Conservation (phyloP, 148 eudicot genomes). For the Spergularia marina region DNA sequence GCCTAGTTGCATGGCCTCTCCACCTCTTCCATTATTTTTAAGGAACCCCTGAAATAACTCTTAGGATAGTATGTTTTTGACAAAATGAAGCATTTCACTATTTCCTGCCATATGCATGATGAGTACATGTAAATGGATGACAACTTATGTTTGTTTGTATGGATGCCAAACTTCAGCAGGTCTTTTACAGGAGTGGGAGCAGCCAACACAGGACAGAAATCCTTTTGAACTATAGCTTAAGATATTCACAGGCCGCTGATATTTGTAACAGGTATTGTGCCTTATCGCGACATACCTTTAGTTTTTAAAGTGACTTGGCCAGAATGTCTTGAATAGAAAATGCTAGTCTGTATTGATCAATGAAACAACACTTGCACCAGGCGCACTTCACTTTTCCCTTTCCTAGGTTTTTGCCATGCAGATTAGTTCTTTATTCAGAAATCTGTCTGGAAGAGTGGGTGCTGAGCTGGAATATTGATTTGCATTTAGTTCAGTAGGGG, state of each 20-base stretch:
- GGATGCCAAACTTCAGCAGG: conserved; percentile 38
- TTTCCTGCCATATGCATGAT: not conserved
- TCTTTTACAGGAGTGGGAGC: conserved; percentile 73
- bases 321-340: not conserved
- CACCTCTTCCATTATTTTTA: too few species aligned
- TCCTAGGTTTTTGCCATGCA: not conserved
- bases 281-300: not conserved
- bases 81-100: not conserved
- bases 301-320: not conserved
- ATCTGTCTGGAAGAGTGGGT: not conserved
- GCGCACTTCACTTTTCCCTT: not conserved
- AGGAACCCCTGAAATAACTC: not conserved
- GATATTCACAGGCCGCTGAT: conserved; percentile 17
- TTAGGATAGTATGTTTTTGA: not conserved
- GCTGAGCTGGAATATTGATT: not conserved
- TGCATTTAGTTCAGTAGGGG: not conserved
- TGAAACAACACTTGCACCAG: not conserved
- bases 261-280: conserved; percentile 24
- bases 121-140: conserved; percentile 15
- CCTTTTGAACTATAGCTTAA: conserved; percentile 46
- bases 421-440: not conserved
- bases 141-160: conserved; percentile 22
- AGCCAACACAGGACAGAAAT: conserved; percentile 78
- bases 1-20: not conserved
- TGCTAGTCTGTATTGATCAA: not conserved